Evolutionary conservation across 805 yeast genomes (phyloP), one percentile per base, ranked within the genome.

Genomic region (Pichia phayaonensis): DNA sequence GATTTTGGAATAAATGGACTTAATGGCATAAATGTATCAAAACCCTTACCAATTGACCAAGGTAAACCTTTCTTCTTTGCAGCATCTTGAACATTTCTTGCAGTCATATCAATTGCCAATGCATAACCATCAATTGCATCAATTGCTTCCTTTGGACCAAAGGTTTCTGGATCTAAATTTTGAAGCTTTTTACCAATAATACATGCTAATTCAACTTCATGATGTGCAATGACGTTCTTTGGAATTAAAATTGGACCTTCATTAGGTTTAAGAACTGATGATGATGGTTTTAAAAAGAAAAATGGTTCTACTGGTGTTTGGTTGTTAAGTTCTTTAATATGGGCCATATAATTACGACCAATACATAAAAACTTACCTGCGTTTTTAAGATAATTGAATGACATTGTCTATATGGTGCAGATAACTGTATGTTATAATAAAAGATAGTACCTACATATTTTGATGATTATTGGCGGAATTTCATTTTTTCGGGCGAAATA

Each of bases 301-400:
- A 94, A 92, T 3, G 99, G 99, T 62, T 83, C 87, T 36, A 74
- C 71, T 2, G 99, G 98, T 21, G 78, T 75, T 23, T 79, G 68
- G 64, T 90, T 94, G 73, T 87, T 85, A 51, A 94, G 73, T 66
- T 94, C 99, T 55, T 84, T 79, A 63, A 90, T 87, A 61, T 94
- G 99, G 21, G 96, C 97, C n/a, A 89, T 95, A 65, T 90, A 94
- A 69, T 94, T 94, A 60, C 99, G 84, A 43, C 99, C 99, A 57
- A 94, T 92, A 68, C 99, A 94, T 18, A 94, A 77, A 61, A 92
- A 79, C 70, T 94, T 94, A 38, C 83, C 76, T 2, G 88, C 90
- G 20, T 70, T 61, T 50, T 77, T 80, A 41, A 83, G 70, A 63
- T 84, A 86, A 21, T 53, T 53, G 60, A 61, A 72, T 36, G 77